phyloP scores from a whole-genome alignment of 768 basidiomycete genomes.

The Astraeus odoratus region DNA sequence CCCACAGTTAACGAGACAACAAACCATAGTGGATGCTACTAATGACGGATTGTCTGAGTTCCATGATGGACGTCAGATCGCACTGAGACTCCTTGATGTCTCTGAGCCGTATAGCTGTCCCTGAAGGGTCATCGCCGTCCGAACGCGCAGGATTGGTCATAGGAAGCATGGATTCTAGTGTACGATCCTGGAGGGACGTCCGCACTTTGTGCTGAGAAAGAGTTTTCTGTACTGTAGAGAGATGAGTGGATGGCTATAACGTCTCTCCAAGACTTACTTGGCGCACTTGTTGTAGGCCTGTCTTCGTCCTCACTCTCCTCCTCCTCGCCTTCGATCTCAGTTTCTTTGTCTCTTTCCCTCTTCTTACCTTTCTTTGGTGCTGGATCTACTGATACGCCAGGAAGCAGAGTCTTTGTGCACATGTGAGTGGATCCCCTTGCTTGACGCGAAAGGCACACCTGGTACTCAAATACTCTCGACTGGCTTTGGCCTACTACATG shows the following conservation, averaged over 20 bases:
- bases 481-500: conserved; percentile 56
- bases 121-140: conserved; percentile 16
- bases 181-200: conserved; percentile 80
- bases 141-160: conserved; percentile 48
- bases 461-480: conserved; percentile 67
- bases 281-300: conserved; percentile 18
- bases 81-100: conserved; percentile 75
- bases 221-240: conserved; percentile 35
- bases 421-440: conserved; percentile 2
- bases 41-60: conserved; percentile 50
- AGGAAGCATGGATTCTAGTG: conserved; percentile 93
- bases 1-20: conserved; percentile 14
- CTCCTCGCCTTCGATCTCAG: conserved; percentile 25
- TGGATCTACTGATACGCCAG: conserved; percentile 39
- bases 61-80: conserved; percentile 64
- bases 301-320: conserved; percentile 21
- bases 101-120: conserved; percentile 25
- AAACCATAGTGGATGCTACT: conserved; percentile 67
- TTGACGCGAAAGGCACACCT: conserved; percentile 33
- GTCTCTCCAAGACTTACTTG: conserved; percentile 23
- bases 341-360: conserved; percentile 35
- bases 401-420: conserved; percentile 46
- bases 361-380: conserved; percentile 13
- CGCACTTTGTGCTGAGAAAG: conserved; percentile 88
- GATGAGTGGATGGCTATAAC: conserved; percentile 5